Evolutionary conservation across 208 protist species (phyloP).

Genomic region (Trypanosoma avium): DNA sequence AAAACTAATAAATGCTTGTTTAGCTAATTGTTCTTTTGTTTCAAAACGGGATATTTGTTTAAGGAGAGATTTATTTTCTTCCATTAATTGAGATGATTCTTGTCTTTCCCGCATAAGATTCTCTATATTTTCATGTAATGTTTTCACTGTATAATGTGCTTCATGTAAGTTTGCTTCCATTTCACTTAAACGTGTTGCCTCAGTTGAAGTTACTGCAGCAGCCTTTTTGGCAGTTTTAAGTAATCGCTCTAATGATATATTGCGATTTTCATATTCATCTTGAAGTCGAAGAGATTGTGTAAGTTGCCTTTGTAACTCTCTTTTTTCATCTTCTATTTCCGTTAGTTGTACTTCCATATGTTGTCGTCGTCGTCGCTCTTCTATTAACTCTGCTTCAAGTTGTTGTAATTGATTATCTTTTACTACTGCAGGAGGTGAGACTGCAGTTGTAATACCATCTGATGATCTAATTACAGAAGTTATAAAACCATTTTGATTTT

Average conservation of each 20-base stretch:
- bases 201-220: conserved; percentile 40
- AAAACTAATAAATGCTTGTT: conserved; percentile 31
- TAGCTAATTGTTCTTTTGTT: conserved; percentile 30
- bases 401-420: neutral
- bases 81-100: neutral
- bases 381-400: conserved; percentile 12
- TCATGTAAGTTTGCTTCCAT: conserved; percentile 54
- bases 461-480: neutral
- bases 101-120: conserved; percentile 26
- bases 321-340: conserved; percentile 28
- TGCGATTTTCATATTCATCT: conserved; percentile 34
- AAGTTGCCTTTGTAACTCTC: conserved; percentile 29
- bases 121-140: conserved; percentile 26
- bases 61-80: conserved; percentile 17
- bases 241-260: conserved; percentile 34
- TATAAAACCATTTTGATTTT: conserved; percentile 2
- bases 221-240: conserved; percentile 50
- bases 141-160: conserved; percentile 27
- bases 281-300: conserved; percentile 22
- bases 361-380: conserved; percentile 17
- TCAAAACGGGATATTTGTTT: conserved; percentile 17
- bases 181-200: conserved; percentile 48
- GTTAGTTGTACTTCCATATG: conserved; percentile 12
- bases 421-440: neutral
- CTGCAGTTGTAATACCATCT: neutral